A percentile compares a stretch with the other conserved stretches of the same genome.
Conservation (phyloP, 805 yeast genomes). For the Pichia phayaonensis region DNA sequence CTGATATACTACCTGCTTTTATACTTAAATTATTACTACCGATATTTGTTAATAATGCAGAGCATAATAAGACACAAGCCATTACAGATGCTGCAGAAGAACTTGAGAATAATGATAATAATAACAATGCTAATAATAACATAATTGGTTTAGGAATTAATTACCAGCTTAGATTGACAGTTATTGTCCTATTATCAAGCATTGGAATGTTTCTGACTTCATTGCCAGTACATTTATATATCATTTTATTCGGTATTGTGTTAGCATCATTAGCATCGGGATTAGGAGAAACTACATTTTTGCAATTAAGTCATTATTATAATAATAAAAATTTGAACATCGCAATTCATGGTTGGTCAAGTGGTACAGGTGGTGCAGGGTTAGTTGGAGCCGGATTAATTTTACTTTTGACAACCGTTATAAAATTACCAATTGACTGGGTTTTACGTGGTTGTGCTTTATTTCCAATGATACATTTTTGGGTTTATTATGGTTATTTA, state of each 20-base stretch:
- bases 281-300: slow-evolving; percentile 81
- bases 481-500: slow-evolving; percentile 22
- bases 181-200: slow-evolving; percentile 51
- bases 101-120: slow-evolving; percentile 31
- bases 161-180: slow-evolving; percentile 46
- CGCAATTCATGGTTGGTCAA: slow-evolving; percentile 78
- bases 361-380: slow-evolving; percentile 97
- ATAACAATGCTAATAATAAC: background rate
- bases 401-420: slow-evolving; percentile 62
- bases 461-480: slow-evolving; percentile 24
- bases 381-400: slow-evolving; percentile 70
- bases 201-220: slow-evolving; percentile 71
- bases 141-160: slow-evolving; percentile 3
- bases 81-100: slow-evolving; percentile 29
- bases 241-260: slow-evolving; percentile 58
- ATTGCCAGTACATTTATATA: slow-evolving; percentile 28
- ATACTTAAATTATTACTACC: slow-evolving; percentile 67
- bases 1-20: slow-evolving; percentile 84
- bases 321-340: slow-evolving; percentile 23
- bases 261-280: slow-evolving; percentile 84
- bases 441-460: slow-evolving; percentile 51
- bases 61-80: background rate
- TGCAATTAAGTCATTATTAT: slow-evolving; percentile 79
- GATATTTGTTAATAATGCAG: slow-evolving; percentile 42
- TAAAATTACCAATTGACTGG: slow-evolving; percentile 45